phyloP scores from a whole-genome alignment of 2,329 filamentous ascomycete genomes.

The Verticillium zaregamsianum region DNA sequence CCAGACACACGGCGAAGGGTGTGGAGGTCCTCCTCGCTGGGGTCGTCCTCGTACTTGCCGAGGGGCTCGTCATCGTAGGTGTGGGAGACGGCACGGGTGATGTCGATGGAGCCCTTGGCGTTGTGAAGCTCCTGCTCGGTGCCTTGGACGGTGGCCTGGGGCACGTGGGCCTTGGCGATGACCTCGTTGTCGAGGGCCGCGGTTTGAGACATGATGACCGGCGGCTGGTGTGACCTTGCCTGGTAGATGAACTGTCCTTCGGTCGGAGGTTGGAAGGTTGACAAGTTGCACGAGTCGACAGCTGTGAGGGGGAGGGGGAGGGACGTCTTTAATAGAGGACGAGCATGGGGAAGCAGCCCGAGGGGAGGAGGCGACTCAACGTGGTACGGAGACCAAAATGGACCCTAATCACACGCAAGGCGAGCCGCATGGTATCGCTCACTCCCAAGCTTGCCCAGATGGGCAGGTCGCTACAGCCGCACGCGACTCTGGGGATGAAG shows the following conservation, averaged over 20 bases:
- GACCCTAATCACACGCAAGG: background rate
- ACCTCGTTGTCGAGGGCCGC: constrained; percentile 12
- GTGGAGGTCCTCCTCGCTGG: constrained; percentile 57
- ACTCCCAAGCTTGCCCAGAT: background rate
- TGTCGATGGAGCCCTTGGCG: constrained; percentile 15
- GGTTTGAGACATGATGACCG: constrained; percentile 12
- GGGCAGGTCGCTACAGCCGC: background rate
- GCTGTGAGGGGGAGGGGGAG: background rate
- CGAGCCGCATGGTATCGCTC: background rate
- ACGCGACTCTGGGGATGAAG: background rate
- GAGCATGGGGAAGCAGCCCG: background rate
- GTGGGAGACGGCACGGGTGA: constrained; percentile 15
- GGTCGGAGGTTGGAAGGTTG: constrained; percentile 6
- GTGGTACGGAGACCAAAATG: background rate
- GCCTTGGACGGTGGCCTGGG: constrained; percentile 12
- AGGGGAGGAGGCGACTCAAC: background rate
- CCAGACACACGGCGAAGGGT: constrained; percentile 62
- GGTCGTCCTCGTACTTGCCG: constrained; percentile 29
- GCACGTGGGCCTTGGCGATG: constrained; percentile 16
- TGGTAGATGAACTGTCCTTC: constrained; percentile 3
- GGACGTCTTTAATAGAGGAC: background rate
- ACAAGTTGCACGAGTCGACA: constrained; percentile 7
- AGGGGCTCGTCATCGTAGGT: constrained; percentile 20
- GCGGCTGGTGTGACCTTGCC: constrained; percentile 7
- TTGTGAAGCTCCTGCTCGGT: constrained; percentile 14